Conservation (phyloP, 225 moss, liverwort and hornwort species). For the Asterella californica region DNA sequence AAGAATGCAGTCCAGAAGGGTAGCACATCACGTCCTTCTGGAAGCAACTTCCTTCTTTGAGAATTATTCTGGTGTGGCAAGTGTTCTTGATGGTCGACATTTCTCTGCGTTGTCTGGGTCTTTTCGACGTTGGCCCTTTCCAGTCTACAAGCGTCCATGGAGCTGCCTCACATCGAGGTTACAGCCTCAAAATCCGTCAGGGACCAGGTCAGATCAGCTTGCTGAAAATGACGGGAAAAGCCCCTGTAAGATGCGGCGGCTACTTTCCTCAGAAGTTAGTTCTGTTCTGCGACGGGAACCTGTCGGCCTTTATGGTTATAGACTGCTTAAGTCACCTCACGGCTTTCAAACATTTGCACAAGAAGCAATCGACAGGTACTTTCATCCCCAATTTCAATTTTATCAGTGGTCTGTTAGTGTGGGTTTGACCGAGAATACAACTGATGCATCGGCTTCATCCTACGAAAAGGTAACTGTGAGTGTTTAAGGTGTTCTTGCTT, state of each 20-base stretch:
- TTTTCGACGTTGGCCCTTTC: slow-evolving; percentile 6
- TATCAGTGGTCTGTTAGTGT: not conserved
- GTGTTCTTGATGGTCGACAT: slow-evolving; percentile 18
- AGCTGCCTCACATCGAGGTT: slow-evolving; percentile 1
- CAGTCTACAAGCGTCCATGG: slow-evolving; percentile 11
- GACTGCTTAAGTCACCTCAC: slow-evolving; percentile 38
- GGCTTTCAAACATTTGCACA: slow-evolving; percentile 52
- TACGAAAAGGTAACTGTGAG: not conserved
- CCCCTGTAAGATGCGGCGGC: slow-evolving; percentile 10
- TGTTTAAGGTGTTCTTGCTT: not conserved
- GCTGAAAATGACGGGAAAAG: slow-evolving; percentile 6
- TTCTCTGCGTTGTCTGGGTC: slow-evolving; percentile 5
- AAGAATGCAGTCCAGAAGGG: slow-evolving; percentile 36
- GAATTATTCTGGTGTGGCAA: slow-evolving; percentile 4
- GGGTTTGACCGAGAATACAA: not conserved
- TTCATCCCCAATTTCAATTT: not conserved
- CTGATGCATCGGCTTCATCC: too few species aligned
- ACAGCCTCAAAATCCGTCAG: not conserved
- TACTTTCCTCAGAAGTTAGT: slow-evolving; percentile 21
- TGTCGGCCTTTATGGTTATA: slow-evolving; percentile 53
- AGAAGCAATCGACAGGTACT: slow-evolving; percentile 52
- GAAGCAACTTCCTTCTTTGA: slow-evolving; percentile 20
- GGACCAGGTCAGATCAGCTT: slow-evolving; percentile 12
- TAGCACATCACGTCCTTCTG: slow-evolving; percentile 28
- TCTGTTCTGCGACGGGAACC: slow-evolving; percentile 27